phyloP scores from a whole-genome alignment of 345 rosid genomes.

The Erodium maritimum region DNA sequence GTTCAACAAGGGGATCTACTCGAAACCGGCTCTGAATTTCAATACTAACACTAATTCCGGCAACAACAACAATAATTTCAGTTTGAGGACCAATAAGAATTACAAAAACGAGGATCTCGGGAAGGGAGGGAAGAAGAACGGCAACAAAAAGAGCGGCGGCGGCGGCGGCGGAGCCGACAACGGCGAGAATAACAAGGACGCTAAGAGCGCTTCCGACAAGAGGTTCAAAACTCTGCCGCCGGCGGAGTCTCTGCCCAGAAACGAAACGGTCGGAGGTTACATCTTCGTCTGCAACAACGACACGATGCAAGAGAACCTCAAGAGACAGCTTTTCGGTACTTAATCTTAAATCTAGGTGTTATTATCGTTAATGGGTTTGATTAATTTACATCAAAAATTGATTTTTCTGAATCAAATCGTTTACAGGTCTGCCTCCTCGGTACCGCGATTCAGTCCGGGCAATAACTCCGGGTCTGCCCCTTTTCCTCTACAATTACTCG shows the following conservation, averaged over 20 bases:
- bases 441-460: slow-evolving; percentile 50
- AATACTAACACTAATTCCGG: slow-evolving; percentile 10
- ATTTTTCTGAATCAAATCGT: background rate
- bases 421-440: slow-evolving; percentile 43
- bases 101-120: slow-evolving; percentile 37
- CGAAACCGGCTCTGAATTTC: slow-evolving; percentile 20
- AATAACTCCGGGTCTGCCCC: slow-evolving; percentile 55
- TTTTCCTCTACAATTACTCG: slow-evolving; percentile 55
- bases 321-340: slow-evolving; percentile 44
- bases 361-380: background rate
- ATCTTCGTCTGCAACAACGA: slow-evolving; percentile 55
- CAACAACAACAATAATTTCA: slow-evolving; percentile 24
- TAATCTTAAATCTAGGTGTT: background rate
- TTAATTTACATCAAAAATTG: background rate
- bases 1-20: slow-evolving; percentile 63
- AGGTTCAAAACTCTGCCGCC: slow-evolving; percentile 29
- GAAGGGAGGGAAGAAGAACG: slow-evolving; percentile 44
- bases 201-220: slow-evolving; percentile 13
- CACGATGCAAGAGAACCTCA: slow-evolving; percentile 52
- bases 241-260: slow-evolving; percentile 22
- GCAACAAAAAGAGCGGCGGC: slow-evolving; percentile 17
- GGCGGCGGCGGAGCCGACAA: slow-evolving; percentile 20
- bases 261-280: slow-evolving; percentile 44
- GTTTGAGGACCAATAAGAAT: slow-evolving; percentile 26
- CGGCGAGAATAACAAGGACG: slow-evolving; percentile 22